These are phyloP conservation scores for Paraconiothyrium sp. DNA, from an alignment of 2,329 filamentous ascomycete species.

Conservation along the genomic window DNA sequence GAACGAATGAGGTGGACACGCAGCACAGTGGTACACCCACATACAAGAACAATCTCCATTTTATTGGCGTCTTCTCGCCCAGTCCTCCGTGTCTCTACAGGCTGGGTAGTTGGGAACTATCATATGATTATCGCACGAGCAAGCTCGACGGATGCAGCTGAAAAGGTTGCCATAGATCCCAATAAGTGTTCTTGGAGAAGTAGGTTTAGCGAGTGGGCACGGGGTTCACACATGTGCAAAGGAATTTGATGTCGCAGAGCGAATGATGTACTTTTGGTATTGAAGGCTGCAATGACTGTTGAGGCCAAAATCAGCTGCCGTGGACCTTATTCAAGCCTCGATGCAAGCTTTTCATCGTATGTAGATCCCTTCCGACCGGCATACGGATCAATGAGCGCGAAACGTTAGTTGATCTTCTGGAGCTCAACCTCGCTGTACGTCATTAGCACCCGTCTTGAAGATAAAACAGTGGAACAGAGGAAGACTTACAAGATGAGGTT, in stretches of 20 bases:
- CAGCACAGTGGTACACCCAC: neutral
- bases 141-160: too few species aligned
- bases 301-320: neutral
- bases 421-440: slow-evolving; percentile 42
- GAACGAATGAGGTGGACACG: slow-evolving; percentile 26
- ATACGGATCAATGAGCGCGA: neutral
- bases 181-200: neutral
- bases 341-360: neutral
- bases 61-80: neutral
- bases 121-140: neutral
- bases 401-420: slow-evolving; percentile 44
- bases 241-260: neutral
- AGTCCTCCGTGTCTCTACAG: neutral
- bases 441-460: slow-evolving; percentile 14
- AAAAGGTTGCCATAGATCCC: neutral
- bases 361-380: neutral
- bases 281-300: neutral
- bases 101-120: neutral
- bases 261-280: neutral
- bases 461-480: neutral
- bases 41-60: neutral
- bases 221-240: neutral
- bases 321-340: neutral
- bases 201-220: neutral
- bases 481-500: slow-evolving; percentile 81